Base-by-base conservation (phyloP, 2,329 filamentous ascomycete genomes). In the Clonostachys byssicola region DNA sequence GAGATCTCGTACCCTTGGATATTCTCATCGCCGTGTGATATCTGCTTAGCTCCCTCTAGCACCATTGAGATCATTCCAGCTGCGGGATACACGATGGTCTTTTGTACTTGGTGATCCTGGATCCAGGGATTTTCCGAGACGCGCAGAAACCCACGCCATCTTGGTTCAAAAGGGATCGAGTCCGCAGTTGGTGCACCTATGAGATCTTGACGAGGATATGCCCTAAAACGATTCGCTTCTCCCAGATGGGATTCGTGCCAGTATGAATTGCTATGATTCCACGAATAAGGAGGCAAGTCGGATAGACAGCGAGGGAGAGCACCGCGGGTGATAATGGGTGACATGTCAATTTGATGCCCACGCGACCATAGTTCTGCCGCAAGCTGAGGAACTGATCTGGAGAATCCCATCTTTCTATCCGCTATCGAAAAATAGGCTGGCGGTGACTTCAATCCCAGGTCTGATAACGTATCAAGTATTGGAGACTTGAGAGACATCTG, bases 221-320 rank as follows among this genome's bases (percentile, higher is more conserved):
- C 60, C 13, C 74, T 65, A 48, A 73, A 69, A 4, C 75, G 68
- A 42, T 68, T 68, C 12, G 69, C 63, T 13, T 59, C 55, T 17
- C 71, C 72, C 3, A 75, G 54, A 39, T 74, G 70, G 2, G 73
- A 73, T 49, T 81, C 77, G 49, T 76, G 69, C 77, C 78, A 81
- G 55, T 79, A 78, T 2, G 57, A 61, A 23, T 68, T 74, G 23
- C 63, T 59, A 49, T 80, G 77, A 33, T 80, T 77, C 77, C 78
- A 81, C 3, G 73, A 68, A 49, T 81, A 81, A 1, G 68, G 64
- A 3, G 78, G 78, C 34, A 81, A 56, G 48, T 73, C 68, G 2
- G 63, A 54, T 4, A 80, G 59, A 17, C 68, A 68, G 46, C 60
- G 62, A n/a, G 56, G 47, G 12, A 44, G 39, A 7, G 49, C 40